Percentiles rank a stretch among this genome's conserved stretches.
These are phyloP conservation scores for Malbranchea zuffiana DNA, from an alignment of 2,329 filamentous ascomycete genomes.

Conservation along the genomic window DNA sequence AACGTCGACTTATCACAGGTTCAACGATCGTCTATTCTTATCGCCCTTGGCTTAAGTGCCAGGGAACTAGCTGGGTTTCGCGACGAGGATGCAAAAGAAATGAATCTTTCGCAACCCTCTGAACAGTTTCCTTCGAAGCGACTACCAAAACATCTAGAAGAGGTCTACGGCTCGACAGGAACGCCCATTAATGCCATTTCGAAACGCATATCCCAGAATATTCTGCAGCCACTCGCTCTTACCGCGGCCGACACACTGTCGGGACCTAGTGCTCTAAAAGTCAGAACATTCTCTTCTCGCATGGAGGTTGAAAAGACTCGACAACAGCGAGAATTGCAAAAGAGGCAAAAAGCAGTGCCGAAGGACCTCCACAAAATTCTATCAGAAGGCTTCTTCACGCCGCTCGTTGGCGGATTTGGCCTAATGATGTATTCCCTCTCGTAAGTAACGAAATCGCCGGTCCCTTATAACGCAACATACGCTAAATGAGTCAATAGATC, in stretches of 20 bases:
- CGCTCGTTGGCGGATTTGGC: slow-evolving; percentile 70
- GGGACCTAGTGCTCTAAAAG: slow-evolving; percentile 75
- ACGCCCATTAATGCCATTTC: slow-evolving; percentile 57
- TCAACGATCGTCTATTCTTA: slow-evolving; percentile 71
- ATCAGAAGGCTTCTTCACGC: slow-evolving; percentile 70
- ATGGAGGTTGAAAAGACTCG: slow-evolving; percentile 53
- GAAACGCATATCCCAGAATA: slow-evolving; percentile 54
- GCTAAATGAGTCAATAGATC: slow-evolving; percentile 24
- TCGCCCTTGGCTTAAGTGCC: slow-evolving; percentile 68
- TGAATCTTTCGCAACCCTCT: slow-evolving; percentile 24
- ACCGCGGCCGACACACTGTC: slow-evolving; percentile 67
- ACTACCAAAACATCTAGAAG: slow-evolving; percentile 63
- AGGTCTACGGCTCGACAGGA: slow-evolving; percentile 47
- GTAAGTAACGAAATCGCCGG: slow-evolving; percentile 23
- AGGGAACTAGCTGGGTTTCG: slow-evolving; percentile 75
- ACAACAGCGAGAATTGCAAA: slow-evolving; percentile 31
- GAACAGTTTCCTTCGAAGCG: slow-evolving; percentile 66
- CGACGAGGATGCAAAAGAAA: slow-evolving; percentile 37
- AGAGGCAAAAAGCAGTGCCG: slow-evolving; percentile 48
- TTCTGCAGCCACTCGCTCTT: slow-evolving; percentile 73
- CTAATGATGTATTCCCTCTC: slow-evolving; percentile 46
- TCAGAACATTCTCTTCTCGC: slow-evolving; percentile 76
- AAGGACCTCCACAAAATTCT: slow-evolving; percentile 73
- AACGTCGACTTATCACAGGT: slow-evolving; percentile 82
- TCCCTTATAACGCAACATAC: slow-evolving; percentile 34